Evolutionary conservation across 495 filamentous ascomycete species (phyloP), one percentile per base, ranked within the genome.

Genomic region (Aspergillus avenaceus): DNA sequence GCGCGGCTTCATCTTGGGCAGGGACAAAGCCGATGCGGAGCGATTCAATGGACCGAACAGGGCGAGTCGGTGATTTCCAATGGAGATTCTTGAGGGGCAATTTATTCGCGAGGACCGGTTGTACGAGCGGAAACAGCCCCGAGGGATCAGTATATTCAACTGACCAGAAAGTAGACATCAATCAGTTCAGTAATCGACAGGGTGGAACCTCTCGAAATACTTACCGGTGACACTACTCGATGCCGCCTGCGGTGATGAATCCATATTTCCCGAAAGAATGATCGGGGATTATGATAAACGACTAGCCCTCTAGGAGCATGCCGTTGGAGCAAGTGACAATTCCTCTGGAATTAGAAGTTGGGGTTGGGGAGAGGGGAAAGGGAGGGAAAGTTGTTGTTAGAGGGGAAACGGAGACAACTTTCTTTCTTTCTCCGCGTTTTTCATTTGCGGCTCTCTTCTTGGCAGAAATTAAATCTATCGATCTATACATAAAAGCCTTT

Each of bases 41-140:
- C 38, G 90, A 90, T 61, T 86, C 84, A 65, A 98, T 97, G 22
- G 92, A 95, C 42, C 93, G 84, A 31, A 96, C 73, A 8, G 95
- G 92, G 8, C 93, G 85, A 22, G 84, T 84, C 40, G 93, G 86
- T 6, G 95, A 96, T 65, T 96, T 93, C 93, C 93, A 98, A 63
- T 97, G 87, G 38, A 98, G 83, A 63, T 96, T 92, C 46, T 84
- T 85, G n/a, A 98, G 76, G 9, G 93, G 93, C 4, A 98, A 78
- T 34, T 90, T 85, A 41, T 84, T 71, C 37, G 86, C 79, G 49
- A 97, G 76, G 49, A 89, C 77, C 1, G 85, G 75, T 8, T 87
- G 85, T n/a, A 97, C 71, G 14, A 88, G 76, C 48, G 86, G 82
- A 61, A 90, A 97, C 43, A 96, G 77, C 44, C 85, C 86, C 54